A percentile compares a stretch with the other conserved stretches of the same genome.
These are phyloP conservation scores for Takakia lepidozioides DNA, from an alignment of 225 moss, liverwort and hornwort genomes.

Conservation along the genomic window DNA sequence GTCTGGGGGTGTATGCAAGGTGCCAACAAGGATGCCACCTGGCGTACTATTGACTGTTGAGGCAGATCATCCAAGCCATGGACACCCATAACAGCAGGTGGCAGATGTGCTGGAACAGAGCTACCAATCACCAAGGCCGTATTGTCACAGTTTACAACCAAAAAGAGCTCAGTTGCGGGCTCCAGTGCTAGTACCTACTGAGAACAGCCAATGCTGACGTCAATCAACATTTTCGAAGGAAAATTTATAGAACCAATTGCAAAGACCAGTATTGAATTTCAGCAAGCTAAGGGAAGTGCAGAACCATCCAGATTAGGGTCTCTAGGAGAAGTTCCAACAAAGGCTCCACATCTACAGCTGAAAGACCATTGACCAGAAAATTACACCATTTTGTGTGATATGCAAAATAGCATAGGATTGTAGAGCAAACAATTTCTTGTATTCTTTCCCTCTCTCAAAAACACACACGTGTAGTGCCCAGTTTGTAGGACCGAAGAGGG, in stretches of 20 bases:
- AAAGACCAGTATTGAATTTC: too few species aligned
- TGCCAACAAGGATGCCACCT: conserved; percentile 65
- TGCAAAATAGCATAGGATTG: too few species aligned
- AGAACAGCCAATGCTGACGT: conserved; percentile 8
- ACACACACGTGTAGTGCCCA: too few species aligned
- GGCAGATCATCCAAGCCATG: conserved; percentile 29
- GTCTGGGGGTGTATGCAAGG: conserved; percentile 88
- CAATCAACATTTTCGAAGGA: not conserved
- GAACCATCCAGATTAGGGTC: too few species aligned
- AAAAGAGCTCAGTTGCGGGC: conserved; percentile 49
- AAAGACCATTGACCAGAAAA: too few species aligned
- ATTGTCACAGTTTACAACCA: conserved; percentile 70
- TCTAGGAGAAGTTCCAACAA: too few species aligned
- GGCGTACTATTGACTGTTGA: conserved; percentile 49
- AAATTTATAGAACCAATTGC: too few species aligned
- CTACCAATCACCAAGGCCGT: conserved; percentile 88
- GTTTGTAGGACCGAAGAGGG: not conserved
- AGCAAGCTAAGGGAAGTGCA: too few species aligned
- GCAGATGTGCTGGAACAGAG: conserved; percentile 63
- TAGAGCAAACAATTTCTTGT: too few species aligned
- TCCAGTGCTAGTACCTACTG: conserved; percentile 87
- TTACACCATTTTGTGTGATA: too few species aligned
- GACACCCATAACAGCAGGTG: conserved; percentile 62
- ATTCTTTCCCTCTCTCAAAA: too few species aligned
- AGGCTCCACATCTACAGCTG: too few species aligned